Percentiles rank a stretch among this genome's conserved stretches.
Evolutionary conservation across 306 rosid genomes (phyloP).

Genomic region (Mimosa bimucronata): DNA sequence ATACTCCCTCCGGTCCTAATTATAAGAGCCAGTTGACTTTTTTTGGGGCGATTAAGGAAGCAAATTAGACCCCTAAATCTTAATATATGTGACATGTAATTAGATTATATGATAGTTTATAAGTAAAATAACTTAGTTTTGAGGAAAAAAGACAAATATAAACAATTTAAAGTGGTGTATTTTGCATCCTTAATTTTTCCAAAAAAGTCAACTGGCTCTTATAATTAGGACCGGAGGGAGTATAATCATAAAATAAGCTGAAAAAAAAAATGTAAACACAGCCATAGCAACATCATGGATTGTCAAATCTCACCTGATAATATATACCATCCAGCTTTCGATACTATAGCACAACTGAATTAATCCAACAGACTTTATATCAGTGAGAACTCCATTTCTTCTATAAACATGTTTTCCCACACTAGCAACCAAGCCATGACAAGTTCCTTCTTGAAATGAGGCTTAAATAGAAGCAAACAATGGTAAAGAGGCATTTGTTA

Average conservation of each 20-base stretch:
- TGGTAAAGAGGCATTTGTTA: constrained; percentile 75
- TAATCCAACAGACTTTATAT: constrained; percentile 53
- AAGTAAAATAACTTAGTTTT: too few relatives aligned
- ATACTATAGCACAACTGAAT: constrained; percentile 88
- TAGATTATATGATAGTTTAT: too few relatives aligned
- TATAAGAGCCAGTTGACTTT: too few relatives aligned
- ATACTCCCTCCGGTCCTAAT: too few relatives aligned
- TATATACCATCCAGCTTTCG: constrained; percentile 85
- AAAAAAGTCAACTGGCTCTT: too few relatives aligned
- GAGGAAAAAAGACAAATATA: too few relatives aligned
- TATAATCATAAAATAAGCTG: not conserved
- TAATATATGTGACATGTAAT: too few relatives aligned
- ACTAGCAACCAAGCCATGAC: constrained; percentile 57
- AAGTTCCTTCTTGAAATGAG: constrained; percentile 53
- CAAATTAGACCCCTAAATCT: too few relatives aligned
- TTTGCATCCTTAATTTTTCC: too few relatives aligned
- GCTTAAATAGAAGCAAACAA: constrained; percentile 81
- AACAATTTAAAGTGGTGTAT: too few relatives aligned
- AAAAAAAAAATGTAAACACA: not conserved
- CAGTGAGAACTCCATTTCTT: constrained; percentile 81
- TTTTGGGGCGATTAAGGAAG: too few relatives aligned
- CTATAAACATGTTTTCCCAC: constrained; percentile 74
- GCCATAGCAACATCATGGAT: not conserved
- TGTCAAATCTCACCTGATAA: constrained; percentile 62
- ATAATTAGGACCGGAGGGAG: too few relatives aligned